These are phyloP conservation scores for Ogataea allantospora DNA, from an alignment of 805 yeast species.

Conservation along the genomic window DNA sequence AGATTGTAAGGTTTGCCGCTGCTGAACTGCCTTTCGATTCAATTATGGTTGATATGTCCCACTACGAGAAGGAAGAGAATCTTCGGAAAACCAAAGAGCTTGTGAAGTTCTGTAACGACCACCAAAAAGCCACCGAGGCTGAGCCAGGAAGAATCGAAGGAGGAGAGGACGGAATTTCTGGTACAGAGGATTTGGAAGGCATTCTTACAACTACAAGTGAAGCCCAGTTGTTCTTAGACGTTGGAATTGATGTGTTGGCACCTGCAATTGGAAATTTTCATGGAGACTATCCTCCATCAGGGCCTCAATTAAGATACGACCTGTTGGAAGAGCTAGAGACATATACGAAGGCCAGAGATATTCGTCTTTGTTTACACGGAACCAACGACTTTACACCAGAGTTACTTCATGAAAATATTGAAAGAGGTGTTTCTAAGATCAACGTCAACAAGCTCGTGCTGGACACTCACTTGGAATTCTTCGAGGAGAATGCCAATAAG, in stretches of 20 bases:
- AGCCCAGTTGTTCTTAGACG: constrained; percentile 31
- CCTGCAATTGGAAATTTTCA: constrained; percentile 41
- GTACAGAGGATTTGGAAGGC: constrained; percentile 30
- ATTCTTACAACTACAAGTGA: constrained; percentile 35
- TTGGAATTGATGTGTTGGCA: constrained; percentile 37
- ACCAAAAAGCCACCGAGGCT: constrained; percentile 37
- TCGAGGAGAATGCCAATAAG: constrained; percentile 23
- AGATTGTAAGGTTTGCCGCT: constrained; percentile 32
- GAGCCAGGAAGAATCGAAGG: constrained; percentile 41
- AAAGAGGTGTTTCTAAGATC: constrained; percentile 33
- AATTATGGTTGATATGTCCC: constrained; percentile 40
- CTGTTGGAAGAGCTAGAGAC: constrained; percentile 29
- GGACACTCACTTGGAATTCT: constrained; percentile 28
- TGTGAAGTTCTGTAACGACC: constrained; percentile 30
- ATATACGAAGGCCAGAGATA: constrained; percentile 18
- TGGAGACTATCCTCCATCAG: constrained; percentile 36
- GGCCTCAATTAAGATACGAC: constrained; percentile 31
- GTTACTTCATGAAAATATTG: constrained; percentile 26
- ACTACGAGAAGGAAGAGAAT: constrained; percentile 36
- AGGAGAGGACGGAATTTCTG: constrained; percentile 37
- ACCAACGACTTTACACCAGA: constrained; percentile 33
- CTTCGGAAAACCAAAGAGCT: constrained; percentile 29
- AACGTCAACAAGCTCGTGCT: constrained; percentile 35
- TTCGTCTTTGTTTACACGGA: constrained; percentile 36
- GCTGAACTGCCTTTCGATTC: constrained; percentile 37